Percentiles rank a stretch among this genome's conserved stretches.
Conservation (phyloP, 2,329 filamentous ascomycete genomes). For the Endocalyx cinctus region DNA sequence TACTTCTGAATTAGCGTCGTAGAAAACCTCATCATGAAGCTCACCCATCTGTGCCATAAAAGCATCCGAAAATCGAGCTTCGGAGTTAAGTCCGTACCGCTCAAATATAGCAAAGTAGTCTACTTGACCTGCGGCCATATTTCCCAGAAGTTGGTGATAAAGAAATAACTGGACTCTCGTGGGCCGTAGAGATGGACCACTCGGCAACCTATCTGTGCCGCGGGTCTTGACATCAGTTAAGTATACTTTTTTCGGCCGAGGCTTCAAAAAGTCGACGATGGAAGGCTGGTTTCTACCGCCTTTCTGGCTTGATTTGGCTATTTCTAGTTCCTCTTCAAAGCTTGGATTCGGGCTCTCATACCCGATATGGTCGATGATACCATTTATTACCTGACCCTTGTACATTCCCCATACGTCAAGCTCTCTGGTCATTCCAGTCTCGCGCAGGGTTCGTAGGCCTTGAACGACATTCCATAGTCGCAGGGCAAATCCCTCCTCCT, state of each 20-base stretch:
- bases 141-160: slow-evolving; percentile 79
- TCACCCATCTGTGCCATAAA: slow-evolving; percentile 73
- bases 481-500: slow-evolving; percentile 78
- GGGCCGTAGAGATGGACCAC: slow-evolving; percentile 62
- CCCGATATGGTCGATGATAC: slow-evolving; percentile 82
- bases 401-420: slow-evolving; percentile 81
- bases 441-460: slow-evolving; percentile 68
- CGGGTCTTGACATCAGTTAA: slow-evolving; percentile 88
- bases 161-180: slow-evolving; percentile 84
- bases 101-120: slow-evolving; percentile 64
- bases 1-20: slow-evolving; percentile 35
- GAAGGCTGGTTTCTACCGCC: slow-evolving; percentile 28
- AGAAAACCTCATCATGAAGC: slow-evolving; percentile 62
- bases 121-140: slow-evolving; percentile 66
- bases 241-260: slow-evolving; percentile 49
- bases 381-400: slow-evolving; percentile 78
- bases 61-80: slow-evolving; percentile 66
- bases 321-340: slow-evolving; percentile 57
- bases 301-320: slow-evolving; percentile 30
- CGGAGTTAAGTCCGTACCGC: slow-evolving; percentile 65
- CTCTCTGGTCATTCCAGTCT: slow-evolving; percentile 69
- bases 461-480: slow-evolving; percentile 89
- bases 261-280: slow-evolving; percentile 37
- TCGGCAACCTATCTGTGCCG: slow-evolving; percentile 57
- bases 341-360: slow-evolving; percentile 70